Evolutionary conservation across 345 rosid species (phyloP), one percentile per base, ranked within the genome.

Genomic region (Bruguiera parviflora): DNA sequence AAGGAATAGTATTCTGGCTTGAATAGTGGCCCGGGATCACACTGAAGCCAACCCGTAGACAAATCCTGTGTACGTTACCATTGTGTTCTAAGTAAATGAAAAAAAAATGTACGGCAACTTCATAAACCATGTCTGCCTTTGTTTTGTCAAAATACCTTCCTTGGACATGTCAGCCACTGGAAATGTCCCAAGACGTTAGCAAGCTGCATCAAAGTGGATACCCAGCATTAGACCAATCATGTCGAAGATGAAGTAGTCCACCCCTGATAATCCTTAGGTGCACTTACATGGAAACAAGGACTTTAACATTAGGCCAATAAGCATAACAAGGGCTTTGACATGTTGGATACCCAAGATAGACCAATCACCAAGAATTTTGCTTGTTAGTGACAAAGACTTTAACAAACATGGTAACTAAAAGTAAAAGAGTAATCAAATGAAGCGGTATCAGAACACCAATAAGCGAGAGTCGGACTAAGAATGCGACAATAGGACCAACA

Each of bases 131-230:
- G 29, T 20, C 7, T n/a, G 21, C 5, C 47, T 46, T 11, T 5
- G 9, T 5, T 57, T 5, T 37, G 69, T 47, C 37, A 47, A 69
- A 63, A 18, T 84, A 89, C 98, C 94, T 88, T 89, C 64, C 98
- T 69, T 13, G 97, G 97, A 82, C 98, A 89, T 65, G 98, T 93
- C 69, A 93, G 75, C 98, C 98, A 93, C 71, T 86, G 88, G 75
- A 79, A 91, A 77, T 85, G 91, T 10, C 98, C 97, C 85, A 93
- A 52, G 32, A 93, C 37, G 75, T 89, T 89, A 33, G 98, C 97
- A 16, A 91, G 87, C 98, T 93, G 91, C 82, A 82, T 72, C 61
- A 73, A 57, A 70, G 61, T 74, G 13, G 51, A 75, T 11, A 28
- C 66, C 66, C 24, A 37, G 24, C 6, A 28, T 39, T 22, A 59